A percentile compares a stretch with the other conserved stretches of the same genome.
Conservation (phyloP, 495 filamentous ascomycete genomes). For the Aspergillus sparsus region DNA sequence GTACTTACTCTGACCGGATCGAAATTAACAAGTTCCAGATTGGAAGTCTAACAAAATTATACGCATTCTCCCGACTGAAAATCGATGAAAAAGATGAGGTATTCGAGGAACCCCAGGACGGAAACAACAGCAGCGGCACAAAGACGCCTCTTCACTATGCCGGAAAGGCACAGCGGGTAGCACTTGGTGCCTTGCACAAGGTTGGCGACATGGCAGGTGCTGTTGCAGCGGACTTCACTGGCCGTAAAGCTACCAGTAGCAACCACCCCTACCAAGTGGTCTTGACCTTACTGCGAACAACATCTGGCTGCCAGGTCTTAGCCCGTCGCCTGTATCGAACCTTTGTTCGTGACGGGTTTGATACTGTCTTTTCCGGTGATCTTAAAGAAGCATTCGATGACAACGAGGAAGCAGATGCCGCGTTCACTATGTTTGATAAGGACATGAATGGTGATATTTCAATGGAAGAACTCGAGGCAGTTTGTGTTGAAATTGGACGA, state of each 20-base stretch:
- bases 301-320: slow-evolving; percentile 77
- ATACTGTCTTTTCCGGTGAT: slow-evolving; percentile 75
- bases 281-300: slow-evolving; percentile 70
- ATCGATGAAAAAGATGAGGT: slow-evolving; percentile 72
- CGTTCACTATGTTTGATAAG: slow-evolving; percentile 92
- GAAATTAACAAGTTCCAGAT: slow-evolving; percentile 92
- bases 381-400: slow-evolving; percentile 79
- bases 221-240: slow-evolving; percentile 94
- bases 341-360: slow-evolving; percentile 71
- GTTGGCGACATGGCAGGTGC: slow-evolving; percentile 87
- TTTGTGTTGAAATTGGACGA: slow-evolving; percentile 90
- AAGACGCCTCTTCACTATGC: slow-evolving; percentile 73
- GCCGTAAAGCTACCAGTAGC: slow-evolving; percentile 69
- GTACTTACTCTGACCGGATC: slow-evolving; percentile 90
- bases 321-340: slow-evolving; percentile 92
- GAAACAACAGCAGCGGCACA: slow-evolving; percentile 51
- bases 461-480: slow-evolving; percentile 91
- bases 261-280: slow-evolving; percentile 82
- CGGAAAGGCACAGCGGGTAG: slow-evolving; percentile 64
- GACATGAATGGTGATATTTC: slow-evolving; percentile 97
- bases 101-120: slow-evolving; percentile 56
- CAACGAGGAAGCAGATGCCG: slow-evolving; percentile 84
- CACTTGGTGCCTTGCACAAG: slow-evolving; percentile 70
- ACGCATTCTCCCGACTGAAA: slow-evolving; percentile 73
- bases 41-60: slow-evolving; percentile 76